Conservation (phyloP, 1,139 yeast species). For the Sugiyamaella xylanicola region DNA sequence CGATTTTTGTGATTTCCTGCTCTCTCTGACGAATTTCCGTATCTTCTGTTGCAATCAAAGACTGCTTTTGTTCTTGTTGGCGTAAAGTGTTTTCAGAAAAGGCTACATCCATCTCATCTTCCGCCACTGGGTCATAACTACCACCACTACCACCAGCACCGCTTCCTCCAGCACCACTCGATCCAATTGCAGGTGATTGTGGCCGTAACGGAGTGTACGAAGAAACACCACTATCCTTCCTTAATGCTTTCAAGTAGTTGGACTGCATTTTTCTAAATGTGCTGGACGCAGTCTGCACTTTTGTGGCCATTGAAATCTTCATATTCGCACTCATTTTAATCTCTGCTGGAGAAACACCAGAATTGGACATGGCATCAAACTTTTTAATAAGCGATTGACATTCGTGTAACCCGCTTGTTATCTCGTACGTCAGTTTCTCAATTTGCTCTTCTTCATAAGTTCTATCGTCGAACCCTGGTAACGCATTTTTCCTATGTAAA, state of each 20-base stretch:
- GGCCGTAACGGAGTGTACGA: conserved; percentile 15
- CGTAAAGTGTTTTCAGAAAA: conserved; percentile 50
- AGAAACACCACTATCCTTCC: conserved; percentile 37
- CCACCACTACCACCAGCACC: conserved; percentile 9
- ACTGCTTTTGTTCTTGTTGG: conserved; percentile 40
- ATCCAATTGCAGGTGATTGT: conserved; percentile 12
- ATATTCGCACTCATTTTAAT: conserved; percentile 72
- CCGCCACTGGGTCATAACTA: conserved; percentile 31
- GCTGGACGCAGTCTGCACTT: conserved; percentile 76
- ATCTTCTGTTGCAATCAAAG: conserved; percentile 34
- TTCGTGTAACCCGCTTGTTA: conserved; percentile 72
- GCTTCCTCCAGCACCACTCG: conserved; percentile 3
- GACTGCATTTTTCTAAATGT: conserved; percentile 85
- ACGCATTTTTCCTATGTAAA: conserved; percentile 75
- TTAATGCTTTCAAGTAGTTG: conserved; percentile 68
- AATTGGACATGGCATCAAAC: conserved; percentile 54
- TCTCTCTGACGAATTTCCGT: conserved; percentile 69
- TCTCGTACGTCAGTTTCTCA: conserved; percentile 71
- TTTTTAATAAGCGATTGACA: conserved; percentile 76
- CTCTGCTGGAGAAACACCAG: conserved; percentile 50
- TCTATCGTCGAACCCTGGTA: conserved; percentile 85
- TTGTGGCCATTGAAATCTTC: conserved; percentile 80
- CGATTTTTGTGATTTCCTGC: conserved; percentile 82
- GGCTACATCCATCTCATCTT: conserved; percentile 46
- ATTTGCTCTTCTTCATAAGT: conserved; percentile 69